A percentile compares a stretch with the other conserved stretches of the same genome.
phyloP scores from a whole-genome alignment of 129 eudicot genomes.

The Centrapalus pauciflorus region DNA sequence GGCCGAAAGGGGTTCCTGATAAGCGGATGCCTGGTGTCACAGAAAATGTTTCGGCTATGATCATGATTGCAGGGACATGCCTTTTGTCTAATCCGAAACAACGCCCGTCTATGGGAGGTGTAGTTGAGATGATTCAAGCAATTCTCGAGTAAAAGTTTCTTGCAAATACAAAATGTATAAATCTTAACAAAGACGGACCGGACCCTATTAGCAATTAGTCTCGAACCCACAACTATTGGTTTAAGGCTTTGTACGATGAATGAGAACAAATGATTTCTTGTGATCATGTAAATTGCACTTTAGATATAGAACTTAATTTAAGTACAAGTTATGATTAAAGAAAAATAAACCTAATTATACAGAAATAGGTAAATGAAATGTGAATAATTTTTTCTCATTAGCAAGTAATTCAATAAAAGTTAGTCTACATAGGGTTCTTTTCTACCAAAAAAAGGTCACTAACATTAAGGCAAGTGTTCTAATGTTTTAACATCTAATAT shows the following conservation, averaged over 20 bases:
- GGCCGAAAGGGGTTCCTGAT: constrained; percentile 32
- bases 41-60: constrained; percentile 18
- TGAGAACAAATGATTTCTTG: too few relatives aligned
- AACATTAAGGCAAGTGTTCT: constrained; percentile 8
- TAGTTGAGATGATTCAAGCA: constrained; percentile 38
- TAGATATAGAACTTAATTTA: not conserved
- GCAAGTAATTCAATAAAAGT: constrained; percentile 15
- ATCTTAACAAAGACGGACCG: constrained; percentile 4
- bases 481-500: constrained; percentile 27
- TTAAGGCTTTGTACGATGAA: too few relatives aligned
- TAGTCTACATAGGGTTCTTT: constrained; percentile 22
- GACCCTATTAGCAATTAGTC: not conserved
- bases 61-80: constrained; percentile 29
- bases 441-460: constrained; percentile 20
- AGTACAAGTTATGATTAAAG: not conserved
- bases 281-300: too few relatives aligned
- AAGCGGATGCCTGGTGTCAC: constrained; percentile 31
- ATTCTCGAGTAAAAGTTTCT: constrained; percentile 4
- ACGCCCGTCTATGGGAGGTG: constrained; percentile 35
- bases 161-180: not conserved
- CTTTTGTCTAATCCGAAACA: constrained; percentile 31
- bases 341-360: not conserved
- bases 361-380: constrained; percentile 5
- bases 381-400: constrained; percentile 12
- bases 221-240: not conserved